Percentiles rank a stretch among this genome's conserved stretches.
These are phyloP conservation scores for Phytophthora ohioensis DNA, from an alignment of 352 stramenopile genomes.

Conservation along the genomic window DNA sequence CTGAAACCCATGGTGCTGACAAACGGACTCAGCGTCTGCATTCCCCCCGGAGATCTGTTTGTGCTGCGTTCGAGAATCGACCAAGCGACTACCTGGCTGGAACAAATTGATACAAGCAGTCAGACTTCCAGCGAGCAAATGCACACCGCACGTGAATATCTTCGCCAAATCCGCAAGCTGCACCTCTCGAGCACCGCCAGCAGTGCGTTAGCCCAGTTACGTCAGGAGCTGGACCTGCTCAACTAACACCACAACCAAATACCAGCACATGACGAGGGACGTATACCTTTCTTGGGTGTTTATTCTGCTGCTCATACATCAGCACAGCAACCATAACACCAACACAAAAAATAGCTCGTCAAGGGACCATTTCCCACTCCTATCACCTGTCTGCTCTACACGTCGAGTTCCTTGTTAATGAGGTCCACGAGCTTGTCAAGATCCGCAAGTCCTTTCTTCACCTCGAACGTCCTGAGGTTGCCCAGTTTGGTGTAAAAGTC, in stretches of 20 bases:
- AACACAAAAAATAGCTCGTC: conserved; percentile 16
- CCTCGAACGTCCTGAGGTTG: conserved; percentile 83
- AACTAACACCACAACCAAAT: conserved; percentile 16
- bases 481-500: conserved; percentile 88
- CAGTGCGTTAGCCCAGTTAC: conserved; percentile 29
- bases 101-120: conserved; percentile 12
- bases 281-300: conserved; percentile 27
- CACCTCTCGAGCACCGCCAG: conserved; percentile 31
- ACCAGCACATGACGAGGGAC: conserved; percentile 6
- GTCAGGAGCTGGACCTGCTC: conserved; percentile 22
- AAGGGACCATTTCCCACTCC: conserved; percentile 2
- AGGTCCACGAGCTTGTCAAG: conserved; percentile 79
- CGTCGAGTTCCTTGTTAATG: conserved; percentile 67
- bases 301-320: conserved; percentile 21
- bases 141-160: conserved; percentile 11
- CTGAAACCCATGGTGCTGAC: conserved; percentile 28
- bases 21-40: conserved; percentile 32
- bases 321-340: conserved; percentile 26
- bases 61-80: conserved; percentile 27
- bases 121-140: conserved; percentile 7
- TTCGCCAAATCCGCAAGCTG: conserved; percentile 32
- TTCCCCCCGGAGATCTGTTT: conserved; percentile 33
- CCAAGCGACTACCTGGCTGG: conserved; percentile 29
- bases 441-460: conserved; percentile 87
- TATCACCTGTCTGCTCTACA: conserved; percentile 38